A percentile compares a stretch with the other conserved stretches of the same genome.
phyloP scores from a whole-genome alignment of 495 filamentous ascomycete species.

The Penicillium lividum region DNA sequence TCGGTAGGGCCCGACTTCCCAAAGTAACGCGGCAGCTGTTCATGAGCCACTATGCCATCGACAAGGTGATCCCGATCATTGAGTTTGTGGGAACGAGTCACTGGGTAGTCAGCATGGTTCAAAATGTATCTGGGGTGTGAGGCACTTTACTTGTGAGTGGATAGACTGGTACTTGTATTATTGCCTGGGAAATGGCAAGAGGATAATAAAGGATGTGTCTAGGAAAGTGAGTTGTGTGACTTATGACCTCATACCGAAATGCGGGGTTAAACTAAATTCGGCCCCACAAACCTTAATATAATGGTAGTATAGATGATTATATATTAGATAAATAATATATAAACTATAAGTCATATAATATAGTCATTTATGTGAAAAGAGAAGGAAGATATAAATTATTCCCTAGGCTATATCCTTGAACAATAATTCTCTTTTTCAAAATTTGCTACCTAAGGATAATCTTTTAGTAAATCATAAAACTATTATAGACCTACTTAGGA shows the following conservation, averaged over 20 bases:
- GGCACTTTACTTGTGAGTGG: constrained; percentile 12
- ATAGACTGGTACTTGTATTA: neutral
- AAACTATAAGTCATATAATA: too few species aligned
- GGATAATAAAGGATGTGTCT: neutral
- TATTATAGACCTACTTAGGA: too few species aligned
- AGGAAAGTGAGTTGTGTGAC: constrained; percentile 12
- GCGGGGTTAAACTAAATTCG: constrained; percentile 24
- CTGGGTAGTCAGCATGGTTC: constrained; percentile 39
- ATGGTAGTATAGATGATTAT: too few species aligned
- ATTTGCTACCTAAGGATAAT: too few species aligned
- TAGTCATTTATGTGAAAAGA: too few species aligned
- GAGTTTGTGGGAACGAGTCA: constrained; percentile 94
- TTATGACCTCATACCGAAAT: constrained; percentile 30
- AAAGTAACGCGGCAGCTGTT: constrained; percentile 86
- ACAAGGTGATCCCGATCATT: constrained; percentile 84
- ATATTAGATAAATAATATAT: too few species aligned
- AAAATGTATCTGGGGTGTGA: too few species aligned
- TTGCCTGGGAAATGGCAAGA: neutral
- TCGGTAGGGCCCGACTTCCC: constrained; percentile 82
- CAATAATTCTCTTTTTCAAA: too few species aligned
- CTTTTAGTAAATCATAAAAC: too few species aligned
- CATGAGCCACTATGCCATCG: constrained; percentile 62
- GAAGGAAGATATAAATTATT: too few species aligned
- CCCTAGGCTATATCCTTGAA: too few species aligned
- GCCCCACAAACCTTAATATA: constrained; percentile 27